These are phyloP conservation scores for Blastosporella zonata DNA, from an alignment of 1,284 basidiomycete genomes.

Conservation along the genomic window DNA sequence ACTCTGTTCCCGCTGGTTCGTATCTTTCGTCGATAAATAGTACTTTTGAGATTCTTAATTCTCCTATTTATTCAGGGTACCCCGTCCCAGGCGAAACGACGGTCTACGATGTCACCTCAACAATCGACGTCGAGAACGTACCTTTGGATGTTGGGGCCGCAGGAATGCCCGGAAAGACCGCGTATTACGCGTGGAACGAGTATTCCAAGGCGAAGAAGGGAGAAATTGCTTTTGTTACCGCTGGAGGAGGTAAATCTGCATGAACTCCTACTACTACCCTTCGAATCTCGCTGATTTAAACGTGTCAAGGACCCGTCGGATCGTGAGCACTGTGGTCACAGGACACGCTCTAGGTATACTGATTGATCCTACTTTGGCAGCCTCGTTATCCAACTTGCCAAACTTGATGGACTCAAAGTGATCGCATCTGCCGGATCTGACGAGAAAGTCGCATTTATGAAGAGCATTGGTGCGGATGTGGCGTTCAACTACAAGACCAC, in stretches of 20 bases:
- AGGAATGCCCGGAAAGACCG: conserved; percentile 44
- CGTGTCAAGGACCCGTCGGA: conserved; percentile 35
- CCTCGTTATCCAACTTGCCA: conserved; percentile 60
- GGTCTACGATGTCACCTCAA: conserved; percentile 43
- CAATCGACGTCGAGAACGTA: conserved; percentile 49
- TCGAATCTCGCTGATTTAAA: neutral
- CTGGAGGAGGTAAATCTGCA: conserved; percentile 40
- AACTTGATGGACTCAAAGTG: conserved; percentile 61
- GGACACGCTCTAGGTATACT: neutral
- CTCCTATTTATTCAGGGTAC: conserved; percentile 29
- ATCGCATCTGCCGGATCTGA: conserved; percentile 72
- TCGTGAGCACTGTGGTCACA: conserved; percentile 26
- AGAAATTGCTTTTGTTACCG: conserved; percentile 56
- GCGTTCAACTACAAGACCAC: conserved; percentile 74
- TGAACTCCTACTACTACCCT: too few relatives aligned
- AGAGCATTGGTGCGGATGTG: conserved; percentile 63
- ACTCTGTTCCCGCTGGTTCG: conserved; percentile 7
- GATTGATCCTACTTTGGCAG: conserved; percentile 19
- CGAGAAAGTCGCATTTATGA: conserved; percentile 66
- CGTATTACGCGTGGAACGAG: conserved; percentile 40
- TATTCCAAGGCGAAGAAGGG: conserved; percentile 38
- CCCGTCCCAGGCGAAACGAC: conserved; percentile 48
- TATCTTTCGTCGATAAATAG: neutral
- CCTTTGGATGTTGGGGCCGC: conserved; percentile 48
- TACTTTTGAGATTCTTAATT: neutral